phyloP scores from a whole-genome alignment of 129 eudicot species.

The Flaveria sonorensis region DNA sequence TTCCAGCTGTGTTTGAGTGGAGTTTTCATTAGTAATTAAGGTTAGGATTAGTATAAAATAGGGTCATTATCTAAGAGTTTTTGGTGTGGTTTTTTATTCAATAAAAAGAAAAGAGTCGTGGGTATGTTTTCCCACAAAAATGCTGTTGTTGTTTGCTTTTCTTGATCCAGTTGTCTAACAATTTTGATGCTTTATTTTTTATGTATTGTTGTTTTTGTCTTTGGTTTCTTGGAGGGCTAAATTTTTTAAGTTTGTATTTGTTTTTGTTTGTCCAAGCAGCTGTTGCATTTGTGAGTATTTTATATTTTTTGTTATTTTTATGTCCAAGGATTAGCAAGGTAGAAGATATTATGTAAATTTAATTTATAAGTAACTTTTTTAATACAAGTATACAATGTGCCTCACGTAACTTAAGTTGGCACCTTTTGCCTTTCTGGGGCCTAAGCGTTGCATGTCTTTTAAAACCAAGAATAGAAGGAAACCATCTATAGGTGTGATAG shows the following conservation, averaged over 20 bases:
- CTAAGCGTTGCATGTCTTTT: neutral
- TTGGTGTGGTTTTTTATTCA: too few relatives aligned
- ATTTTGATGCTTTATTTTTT: constrained; percentile 18
- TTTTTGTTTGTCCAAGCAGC: neutral
- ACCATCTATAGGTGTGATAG: neutral
- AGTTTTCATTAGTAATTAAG: too few relatives aligned
- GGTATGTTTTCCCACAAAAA: too few relatives aligned
- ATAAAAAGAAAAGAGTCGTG: too few relatives aligned
- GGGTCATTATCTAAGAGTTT: too few relatives aligned
- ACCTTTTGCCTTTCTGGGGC: too few relatives aligned
- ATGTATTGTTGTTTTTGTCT: neutral
- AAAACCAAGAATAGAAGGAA: neutral
- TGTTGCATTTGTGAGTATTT: neutral
- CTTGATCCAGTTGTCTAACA: too few relatives aligned
- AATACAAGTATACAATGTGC: neutral
- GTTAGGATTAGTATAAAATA: too few relatives aligned
- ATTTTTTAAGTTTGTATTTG: neutral
- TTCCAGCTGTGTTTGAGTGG: too few relatives aligned
- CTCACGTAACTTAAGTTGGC: neutral
- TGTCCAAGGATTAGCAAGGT: neutral
- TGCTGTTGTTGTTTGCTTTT: too few relatives aligned
- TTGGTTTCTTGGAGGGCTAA: neutral
- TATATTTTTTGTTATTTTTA: neutral
- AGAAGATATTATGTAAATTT: neutral
- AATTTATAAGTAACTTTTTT: neutral